A percentile compares a stretch with the other conserved stretches of the same genome.
phyloP scores from a whole-genome alignment of 768 basidiomycete genomes.

The Suillus spraguei region DNA sequence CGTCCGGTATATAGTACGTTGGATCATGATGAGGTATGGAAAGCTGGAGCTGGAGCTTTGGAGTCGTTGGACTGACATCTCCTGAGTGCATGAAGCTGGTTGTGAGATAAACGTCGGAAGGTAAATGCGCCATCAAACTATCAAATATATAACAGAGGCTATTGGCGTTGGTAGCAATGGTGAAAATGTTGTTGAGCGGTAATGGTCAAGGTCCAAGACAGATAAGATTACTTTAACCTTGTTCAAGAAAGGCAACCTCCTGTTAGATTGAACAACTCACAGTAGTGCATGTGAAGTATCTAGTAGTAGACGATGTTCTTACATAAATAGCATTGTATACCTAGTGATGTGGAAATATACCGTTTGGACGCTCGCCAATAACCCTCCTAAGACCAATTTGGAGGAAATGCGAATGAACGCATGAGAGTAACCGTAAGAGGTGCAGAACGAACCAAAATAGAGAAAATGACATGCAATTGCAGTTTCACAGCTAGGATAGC shows the following conservation, averaged over 20 bases:
- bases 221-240: conserved; percentile 15
- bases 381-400: not conserved
- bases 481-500: conserved; percentile 25
- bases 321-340: conserved; percentile 7
- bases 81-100: conserved; percentile 36
- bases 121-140: conserved; percentile 31
- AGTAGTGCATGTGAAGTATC: not conserved
- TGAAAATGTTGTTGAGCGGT: conserved; percentile 17
- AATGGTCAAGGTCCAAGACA: conserved; percentile 4
- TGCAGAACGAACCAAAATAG: conserved; percentile 6
- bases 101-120: conserved; percentile 34
- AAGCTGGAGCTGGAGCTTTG: conserved; percentile 35
- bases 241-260: conserved; percentile 1
- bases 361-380: conserved; percentile 8
- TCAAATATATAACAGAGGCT: conserved; percentile 3
- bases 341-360: conserved; percentile 16
- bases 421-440: conserved; percentile 4
- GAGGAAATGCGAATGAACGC: conserved; percentile 2
- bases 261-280: not conserved
- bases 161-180: conserved; percentile 5
- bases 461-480: conserved; percentile 11
- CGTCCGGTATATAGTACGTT: conserved; percentile 43
- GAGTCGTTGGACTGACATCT: conserved; percentile 33
- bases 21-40: conserved; percentile 40
- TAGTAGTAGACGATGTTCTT: not conserved